Percentiles rank a stretch among this genome's conserved stretches.
These are phyloP conservation scores for Dactylellina cionopaga DNA, from an alignment of 2,329 filamentous ascomycete species.

Conservation along the genomic window DNA sequence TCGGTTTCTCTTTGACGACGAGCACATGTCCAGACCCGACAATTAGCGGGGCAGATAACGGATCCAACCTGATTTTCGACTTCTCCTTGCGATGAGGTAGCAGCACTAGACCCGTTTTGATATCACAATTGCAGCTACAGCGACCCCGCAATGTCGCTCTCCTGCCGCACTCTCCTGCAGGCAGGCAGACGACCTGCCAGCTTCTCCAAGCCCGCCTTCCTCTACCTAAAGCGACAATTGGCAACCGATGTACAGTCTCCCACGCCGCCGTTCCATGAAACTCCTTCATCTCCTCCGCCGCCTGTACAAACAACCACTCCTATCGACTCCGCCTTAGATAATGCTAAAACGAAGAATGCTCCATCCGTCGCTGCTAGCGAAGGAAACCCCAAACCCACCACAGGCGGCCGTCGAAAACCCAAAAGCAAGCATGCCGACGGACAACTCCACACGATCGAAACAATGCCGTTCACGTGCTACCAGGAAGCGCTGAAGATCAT, in stretches of 20 bases:
- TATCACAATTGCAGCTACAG: too few species aligned
- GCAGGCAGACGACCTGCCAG: constrained; percentile 17
- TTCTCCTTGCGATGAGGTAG: constrained; percentile 22
- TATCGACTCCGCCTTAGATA: neutral
- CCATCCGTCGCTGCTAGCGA: neutral
- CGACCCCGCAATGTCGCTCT: constrained; percentile 37
- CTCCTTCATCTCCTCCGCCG: constrained; percentile 34
- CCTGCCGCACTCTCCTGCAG: constrained; percentile 35
- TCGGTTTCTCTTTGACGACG: too few species aligned
- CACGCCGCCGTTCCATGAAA: constrained; percentile 24
- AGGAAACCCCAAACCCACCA: neutral
- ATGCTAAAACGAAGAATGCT: neutral
- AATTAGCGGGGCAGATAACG: constrained; percentile 1
- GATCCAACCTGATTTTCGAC: neutral
- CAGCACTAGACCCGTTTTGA: neutral
- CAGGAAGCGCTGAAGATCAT: constrained; percentile 91
- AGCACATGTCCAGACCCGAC: too few species aligned
- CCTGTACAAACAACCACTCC: neutral
- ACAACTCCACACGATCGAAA: constrained; percentile 69
- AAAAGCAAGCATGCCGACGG: constrained; percentile 30
- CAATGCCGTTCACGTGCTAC: constrained; percentile 96
- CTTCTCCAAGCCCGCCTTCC: constrained; percentile 41
- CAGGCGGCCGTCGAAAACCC: neutral
- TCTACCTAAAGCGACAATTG: constrained; percentile 37
- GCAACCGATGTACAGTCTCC: constrained; percentile 44